These are phyloP conservation scores for Podospora anserina DNA, from an alignment of 495 filamentous ascomycete species.

Conservation along the genomic window DNA sequence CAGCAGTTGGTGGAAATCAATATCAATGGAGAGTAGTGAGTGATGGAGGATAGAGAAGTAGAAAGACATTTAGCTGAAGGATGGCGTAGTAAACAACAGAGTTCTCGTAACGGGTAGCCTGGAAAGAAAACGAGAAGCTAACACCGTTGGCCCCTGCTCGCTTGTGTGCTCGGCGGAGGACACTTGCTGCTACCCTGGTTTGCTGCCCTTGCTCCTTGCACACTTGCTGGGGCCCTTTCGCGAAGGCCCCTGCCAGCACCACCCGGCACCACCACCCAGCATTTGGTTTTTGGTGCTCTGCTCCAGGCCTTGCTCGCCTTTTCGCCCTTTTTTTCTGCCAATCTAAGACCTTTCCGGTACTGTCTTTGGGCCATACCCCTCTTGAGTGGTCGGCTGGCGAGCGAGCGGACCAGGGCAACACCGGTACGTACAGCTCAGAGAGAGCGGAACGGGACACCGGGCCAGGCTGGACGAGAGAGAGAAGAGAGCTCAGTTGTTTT, in stretches of 20 bases:
- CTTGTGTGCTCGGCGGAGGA: conserved; percentile 8
- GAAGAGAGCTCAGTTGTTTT: conserved; percentile 12
- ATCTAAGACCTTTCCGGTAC: conserved; percentile 33
- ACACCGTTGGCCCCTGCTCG: conserved; percentile 19
- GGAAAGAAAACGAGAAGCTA: not conserved
- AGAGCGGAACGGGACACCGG: conserved; percentile 28
- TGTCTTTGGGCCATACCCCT: conserved; percentile 28
- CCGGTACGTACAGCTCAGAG: conserved; percentile 23
- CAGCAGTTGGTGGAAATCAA: not conserved
- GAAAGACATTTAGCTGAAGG: not conserved
- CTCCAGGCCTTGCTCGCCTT: conserved; percentile 13
- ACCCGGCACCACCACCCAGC: conserved; percentile 11
- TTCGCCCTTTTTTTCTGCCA: conserved; percentile 15
- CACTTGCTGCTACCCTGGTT: conserved; percentile 11
- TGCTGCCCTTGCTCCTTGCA: conserved; percentile 20
- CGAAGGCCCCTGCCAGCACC: conserved; percentile 7
- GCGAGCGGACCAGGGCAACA: conserved; percentile 23
- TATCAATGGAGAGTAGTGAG: too few species aligned
- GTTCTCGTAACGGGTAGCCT: not conserved
- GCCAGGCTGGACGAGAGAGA: conserved; percentile 10
- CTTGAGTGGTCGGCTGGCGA: conserved; percentile 28
- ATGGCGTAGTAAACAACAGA: not conserved
- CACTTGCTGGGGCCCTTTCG: not conserved
- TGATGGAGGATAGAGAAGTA: not conserved
- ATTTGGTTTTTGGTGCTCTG: not conserved